These are phyloP conservation scores for Clathrospora elynae DNA, from an alignment of 2,329 filamentous ascomycete genomes.

Conservation along the genomic window DNA sequence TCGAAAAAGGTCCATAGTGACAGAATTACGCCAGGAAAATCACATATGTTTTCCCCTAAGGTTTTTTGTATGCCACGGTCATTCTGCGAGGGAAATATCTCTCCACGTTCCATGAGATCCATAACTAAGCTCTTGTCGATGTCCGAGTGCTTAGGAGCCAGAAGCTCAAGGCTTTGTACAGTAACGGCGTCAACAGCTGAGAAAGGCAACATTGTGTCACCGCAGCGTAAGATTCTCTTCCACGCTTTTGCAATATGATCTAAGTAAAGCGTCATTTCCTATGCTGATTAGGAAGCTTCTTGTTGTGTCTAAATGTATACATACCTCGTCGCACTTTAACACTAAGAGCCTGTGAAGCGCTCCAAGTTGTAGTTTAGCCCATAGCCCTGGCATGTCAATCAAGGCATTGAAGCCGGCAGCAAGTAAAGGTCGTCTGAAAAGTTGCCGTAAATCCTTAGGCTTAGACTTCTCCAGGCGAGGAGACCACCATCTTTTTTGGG, in stretches of 20 bases:
- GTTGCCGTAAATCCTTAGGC: constrained; percentile 20
- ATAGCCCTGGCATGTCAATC: constrained; percentile 26
- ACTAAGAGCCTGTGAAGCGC: constrained; percentile 26
- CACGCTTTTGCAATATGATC: constrained; percentile 13
- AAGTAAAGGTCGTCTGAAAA: constrained; percentile 19
- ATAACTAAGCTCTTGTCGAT: constrained; percentile 11
- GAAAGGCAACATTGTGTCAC: constrained; percentile 7
- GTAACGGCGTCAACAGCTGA: constrained; percentile 13
- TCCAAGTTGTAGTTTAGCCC: constrained; percentile 24
- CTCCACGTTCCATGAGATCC: constrained; percentile 7
- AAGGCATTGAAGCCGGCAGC: constrained; percentile 20
- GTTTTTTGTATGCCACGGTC: constrained; percentile 1
- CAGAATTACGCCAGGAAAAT: constrained; percentile 10
- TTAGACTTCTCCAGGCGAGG: constrained; percentile 25
- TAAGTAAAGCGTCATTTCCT: constrained; percentile 26
- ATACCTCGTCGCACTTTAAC: constrained; percentile 27
- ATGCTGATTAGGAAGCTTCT: constrained; percentile 4
- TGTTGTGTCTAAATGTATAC: neutral
- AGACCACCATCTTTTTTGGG: constrained; percentile 24
- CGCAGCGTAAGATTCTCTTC: constrained; percentile 14
- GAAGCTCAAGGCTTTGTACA: constrained; percentile 12
- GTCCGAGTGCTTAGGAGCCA: constrained; percentile 12
- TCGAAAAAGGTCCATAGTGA: constrained; percentile 23
- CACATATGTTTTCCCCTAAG: constrained; percentile 15
- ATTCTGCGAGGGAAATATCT: constrained; percentile 14